phyloP scores from a whole-genome alignment of 768 basidiomycete genomes.

The Macrolepiota albuminosa region DNA sequence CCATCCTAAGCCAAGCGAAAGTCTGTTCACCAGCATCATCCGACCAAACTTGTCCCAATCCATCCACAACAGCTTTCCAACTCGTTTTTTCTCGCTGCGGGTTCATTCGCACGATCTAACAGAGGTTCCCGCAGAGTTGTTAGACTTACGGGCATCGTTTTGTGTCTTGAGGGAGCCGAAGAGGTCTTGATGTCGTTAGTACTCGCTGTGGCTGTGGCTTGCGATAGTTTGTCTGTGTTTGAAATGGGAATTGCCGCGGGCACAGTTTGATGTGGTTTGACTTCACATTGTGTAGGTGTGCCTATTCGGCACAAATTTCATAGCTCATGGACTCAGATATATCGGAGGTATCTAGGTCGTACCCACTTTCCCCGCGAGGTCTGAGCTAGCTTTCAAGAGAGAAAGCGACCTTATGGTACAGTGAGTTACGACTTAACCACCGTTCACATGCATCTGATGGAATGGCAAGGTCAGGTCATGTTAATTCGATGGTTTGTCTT shows the following conservation, averaged over 20 bases:
- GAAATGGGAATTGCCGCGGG: conserved; percentile 14
- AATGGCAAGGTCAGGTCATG: conserved; percentile 19
- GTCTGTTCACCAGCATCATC: conserved; percentile 13
- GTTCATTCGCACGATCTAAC: conserved; percentile 13
- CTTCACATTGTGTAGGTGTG: too few species aligned
- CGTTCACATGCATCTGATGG: neutral
- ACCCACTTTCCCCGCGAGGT: neutral
- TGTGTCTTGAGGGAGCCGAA: conserved; percentile 26
- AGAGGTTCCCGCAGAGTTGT: conserved; percentile 8
- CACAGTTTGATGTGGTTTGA: too few species aligned
- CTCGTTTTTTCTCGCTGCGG: conserved; percentile 9
- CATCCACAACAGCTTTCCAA: conserved; percentile 17
- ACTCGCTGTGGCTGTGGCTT: conserved; percentile 15
- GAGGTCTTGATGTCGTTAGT: conserved; percentile 22
- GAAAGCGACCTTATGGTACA: neutral
- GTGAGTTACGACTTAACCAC: neutral
- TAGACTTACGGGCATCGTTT: conserved; percentile 27
- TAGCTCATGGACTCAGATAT: too few species aligned
- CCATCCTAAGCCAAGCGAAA: conserved; percentile 2
- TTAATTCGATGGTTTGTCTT: neutral
- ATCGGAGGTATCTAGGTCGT: neutral
- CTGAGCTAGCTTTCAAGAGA: neutral
- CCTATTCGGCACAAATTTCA: too few species aligned
- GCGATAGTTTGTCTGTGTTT: conserved; percentile 19
- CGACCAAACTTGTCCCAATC: conserved; percentile 13